Conservation (phyloP, 2,329 filamentous ascomycete species). For the Diaporthe ilicicola region DNA sequence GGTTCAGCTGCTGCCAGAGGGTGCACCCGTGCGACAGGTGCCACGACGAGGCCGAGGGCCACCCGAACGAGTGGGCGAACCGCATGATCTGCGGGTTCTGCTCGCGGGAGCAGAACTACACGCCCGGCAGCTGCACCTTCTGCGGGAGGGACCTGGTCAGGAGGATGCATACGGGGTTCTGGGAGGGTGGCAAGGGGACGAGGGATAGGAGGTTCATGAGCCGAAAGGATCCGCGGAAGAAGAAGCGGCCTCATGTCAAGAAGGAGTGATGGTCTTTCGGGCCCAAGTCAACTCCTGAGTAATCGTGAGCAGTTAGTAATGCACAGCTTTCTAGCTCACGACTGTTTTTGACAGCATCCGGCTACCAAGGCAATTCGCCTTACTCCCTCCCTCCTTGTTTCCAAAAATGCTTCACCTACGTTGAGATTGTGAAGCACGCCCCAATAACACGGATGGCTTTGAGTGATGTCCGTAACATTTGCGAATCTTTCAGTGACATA, state of each 20-base stretch:
- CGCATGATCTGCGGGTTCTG: constrained; percentile 86
- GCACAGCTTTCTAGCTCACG: background rate
- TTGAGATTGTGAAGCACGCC: too few species aligned
- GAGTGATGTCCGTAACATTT: too few species aligned
- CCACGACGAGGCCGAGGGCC: constrained; percentile 76
- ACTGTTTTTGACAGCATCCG: background rate
- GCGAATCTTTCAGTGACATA: too few species aligned
- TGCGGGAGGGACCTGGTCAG: constrained; percentile 77
- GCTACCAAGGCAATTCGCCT: background rate
- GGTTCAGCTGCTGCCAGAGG: constrained; percentile 68
- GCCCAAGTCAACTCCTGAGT: accelerated
- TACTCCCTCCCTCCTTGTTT: too few species aligned
- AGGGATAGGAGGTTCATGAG: constrained; percentile 76
- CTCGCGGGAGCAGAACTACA: constrained; percentile 82
- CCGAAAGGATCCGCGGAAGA: constrained; percentile 79
- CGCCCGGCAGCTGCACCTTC: constrained; percentile 77
- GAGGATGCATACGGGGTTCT: constrained; percentile 74
- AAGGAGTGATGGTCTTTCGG: constrained; percentile 40
- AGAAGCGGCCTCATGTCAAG: constrained; percentile 64
- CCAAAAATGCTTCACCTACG: too few species aligned
- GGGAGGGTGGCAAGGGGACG: constrained; percentile 89
- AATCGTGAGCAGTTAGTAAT: background rate
- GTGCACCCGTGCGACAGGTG: constrained; percentile 75
- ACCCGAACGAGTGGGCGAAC: constrained; percentile 82
- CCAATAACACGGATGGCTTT: too few species aligned